Conservation (phyloP, 805 yeast genomes). For the Saturnispora gosingensis region DNA sequence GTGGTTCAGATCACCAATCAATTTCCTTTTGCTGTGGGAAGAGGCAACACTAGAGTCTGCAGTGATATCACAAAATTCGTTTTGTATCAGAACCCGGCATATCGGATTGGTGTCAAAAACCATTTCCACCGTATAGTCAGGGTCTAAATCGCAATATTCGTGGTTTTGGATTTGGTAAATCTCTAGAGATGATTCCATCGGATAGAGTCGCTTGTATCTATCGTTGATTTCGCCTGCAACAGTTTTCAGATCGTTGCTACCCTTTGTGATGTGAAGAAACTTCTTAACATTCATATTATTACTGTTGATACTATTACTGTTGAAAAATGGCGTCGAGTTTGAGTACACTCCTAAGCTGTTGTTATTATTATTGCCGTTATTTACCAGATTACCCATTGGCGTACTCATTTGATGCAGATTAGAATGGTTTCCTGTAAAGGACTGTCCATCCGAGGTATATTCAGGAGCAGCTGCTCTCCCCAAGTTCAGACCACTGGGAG, state of each 20-base stretch:
- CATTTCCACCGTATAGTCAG: conserved; percentile 58
- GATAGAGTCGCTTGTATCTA: conserved; percentile 56
- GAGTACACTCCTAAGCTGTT: conserved; percentile 2
- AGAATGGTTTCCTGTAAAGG: not conserved
- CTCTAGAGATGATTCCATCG: conserved; percentile 44
- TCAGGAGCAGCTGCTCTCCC: not conserved
- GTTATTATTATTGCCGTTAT: not conserved
- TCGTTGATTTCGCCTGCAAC: conserved; percentile 46
- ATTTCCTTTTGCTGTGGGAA: conserved; percentile 17
- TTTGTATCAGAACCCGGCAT: conserved; percentile 36
- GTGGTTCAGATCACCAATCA: conserved; percentile 19
- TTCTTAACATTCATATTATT: conserved; percentile 24
- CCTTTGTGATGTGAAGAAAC: conserved; percentile 56
- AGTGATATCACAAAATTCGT: conserved; percentile 25
- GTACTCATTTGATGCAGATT: conserved; percentile 22
- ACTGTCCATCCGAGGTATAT: not conserved
- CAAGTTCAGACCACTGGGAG: conserved; percentile 6
- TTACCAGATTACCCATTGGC: conserved; percentile 15
- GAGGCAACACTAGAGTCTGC: not conserved
- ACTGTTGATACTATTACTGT: not conserved
- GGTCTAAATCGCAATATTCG: conserved; percentile 67
- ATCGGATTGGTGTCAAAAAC: conserved; percentile 46
- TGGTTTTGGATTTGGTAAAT: conserved; percentile 59
- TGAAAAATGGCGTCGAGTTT: conserved; percentile 12
- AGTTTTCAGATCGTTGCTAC: conserved; percentile 35